Percentiles rank a stretch among this genome's conserved stretches.
These are phyloP conservation scores for Areca catechu DNA, from an alignment of 176 grass and related monocot genomes.

Conservation along the genomic window DNA sequence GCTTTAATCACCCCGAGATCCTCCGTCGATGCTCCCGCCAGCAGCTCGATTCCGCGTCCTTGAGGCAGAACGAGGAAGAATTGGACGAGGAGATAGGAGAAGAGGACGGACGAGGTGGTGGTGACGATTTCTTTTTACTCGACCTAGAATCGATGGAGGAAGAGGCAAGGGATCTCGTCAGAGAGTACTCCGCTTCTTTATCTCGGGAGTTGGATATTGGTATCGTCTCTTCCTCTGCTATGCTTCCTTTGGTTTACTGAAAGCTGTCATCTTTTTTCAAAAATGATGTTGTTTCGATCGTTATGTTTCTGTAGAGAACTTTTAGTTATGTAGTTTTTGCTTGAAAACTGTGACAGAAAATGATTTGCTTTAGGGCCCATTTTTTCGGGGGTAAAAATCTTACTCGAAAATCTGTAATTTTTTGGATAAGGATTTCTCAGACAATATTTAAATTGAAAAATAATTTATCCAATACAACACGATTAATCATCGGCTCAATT, in stretches of 20 bases:
- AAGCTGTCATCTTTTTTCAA: background rate
- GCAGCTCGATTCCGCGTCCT: background rate
- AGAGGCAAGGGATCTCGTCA: slow-evolving; percentile 56
- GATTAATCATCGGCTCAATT: too few species aligned
- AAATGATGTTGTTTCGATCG: background rate
- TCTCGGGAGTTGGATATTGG: slow-evolving; percentile 43
- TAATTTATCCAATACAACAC: too few species aligned
- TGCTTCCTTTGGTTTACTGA: background rate
- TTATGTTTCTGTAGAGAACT: background rate
- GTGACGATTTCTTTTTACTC: background rate
- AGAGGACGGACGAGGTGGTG: slow-evolving; percentile 1
- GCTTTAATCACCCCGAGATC: background rate
- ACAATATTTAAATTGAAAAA: too few species aligned
- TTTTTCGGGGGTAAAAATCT: too few species aligned
- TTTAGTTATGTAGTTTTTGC: too few species aligned
- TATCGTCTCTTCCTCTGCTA: slow-evolving; percentile 16
- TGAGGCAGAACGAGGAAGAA: slow-evolving; percentile 12
- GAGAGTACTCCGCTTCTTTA: slow-evolving; percentile 43
- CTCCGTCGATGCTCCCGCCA: background rate
- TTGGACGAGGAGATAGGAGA: slow-evolving; percentile 11
- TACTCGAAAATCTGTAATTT: too few species aligned
- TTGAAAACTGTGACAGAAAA: too few species aligned
- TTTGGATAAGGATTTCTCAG: too few species aligned
- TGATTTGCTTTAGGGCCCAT: too few species aligned
- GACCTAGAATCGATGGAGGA: slow-evolving; percentile 70